Conservation (phyloP, 140 eudicot species). For the Oenanthe javanica region DNA sequence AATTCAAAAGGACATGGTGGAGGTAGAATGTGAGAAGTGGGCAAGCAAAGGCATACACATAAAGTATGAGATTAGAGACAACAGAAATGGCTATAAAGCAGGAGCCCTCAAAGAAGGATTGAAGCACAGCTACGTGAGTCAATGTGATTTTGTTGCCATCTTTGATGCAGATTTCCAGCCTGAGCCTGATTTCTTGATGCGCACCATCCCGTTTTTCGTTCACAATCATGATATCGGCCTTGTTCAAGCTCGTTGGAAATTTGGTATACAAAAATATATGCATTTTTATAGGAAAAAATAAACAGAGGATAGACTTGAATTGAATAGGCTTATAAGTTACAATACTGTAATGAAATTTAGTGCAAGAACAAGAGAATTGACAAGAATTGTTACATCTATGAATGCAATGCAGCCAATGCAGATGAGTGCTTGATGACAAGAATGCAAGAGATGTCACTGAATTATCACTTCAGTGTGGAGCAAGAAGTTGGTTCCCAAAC, state of each 20-base stretch:
- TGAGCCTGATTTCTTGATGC: conserved; percentile 64
- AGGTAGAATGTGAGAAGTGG: conserved; percentile 73
- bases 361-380: neutral
- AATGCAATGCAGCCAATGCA: neutral
- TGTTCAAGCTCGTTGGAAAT: conserved; percentile 93
- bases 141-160: conserved; percentile 71
- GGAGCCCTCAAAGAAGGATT: conserved; percentile 78
- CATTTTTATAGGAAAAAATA: too few species aligned
- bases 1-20: conserved; percentile 49
- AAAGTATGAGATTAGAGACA: conserved; percentile 64
- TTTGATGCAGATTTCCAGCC: conserved; percentile 90
- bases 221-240: conserved; percentile 70
- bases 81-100: conserved; percentile 78
- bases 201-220: conserved; percentile 56
- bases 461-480: conserved; percentile 84
- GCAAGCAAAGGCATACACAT: conserved; percentile 73
- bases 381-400: neutral
- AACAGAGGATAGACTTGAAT: neutral
- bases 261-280: conserved; percentile 26
- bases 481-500: conserved; percentile 95
- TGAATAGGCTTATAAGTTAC: too few species aligned
- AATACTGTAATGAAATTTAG: neutral
- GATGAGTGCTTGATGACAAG: conserved; percentile 62
- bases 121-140: conserved; percentile 56
- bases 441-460: conserved; percentile 93